Percentiles rank a stretch among this genome's conserved stretches.
phyloP scores from a whole-genome alignment of 805 yeast species.

The Brettanomyces bruxellensis region DNA sequence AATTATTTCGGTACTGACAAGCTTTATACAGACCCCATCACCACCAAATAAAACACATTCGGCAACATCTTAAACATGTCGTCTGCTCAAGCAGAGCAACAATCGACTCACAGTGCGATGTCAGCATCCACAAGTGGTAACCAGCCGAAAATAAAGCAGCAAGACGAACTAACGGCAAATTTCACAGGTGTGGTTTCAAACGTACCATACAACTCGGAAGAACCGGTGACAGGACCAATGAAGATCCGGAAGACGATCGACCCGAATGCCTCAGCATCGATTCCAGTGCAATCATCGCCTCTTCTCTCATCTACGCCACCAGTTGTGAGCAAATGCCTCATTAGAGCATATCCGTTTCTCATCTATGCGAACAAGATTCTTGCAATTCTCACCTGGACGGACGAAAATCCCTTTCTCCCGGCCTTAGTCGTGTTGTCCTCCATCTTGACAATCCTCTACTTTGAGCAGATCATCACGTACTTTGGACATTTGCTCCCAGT shows the following conservation, averaged over 20 bases:
- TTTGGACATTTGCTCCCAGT: conserved; percentile 74
- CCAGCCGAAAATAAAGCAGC: conserved; percentile 15
- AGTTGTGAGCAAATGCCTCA: conserved; percentile 73
- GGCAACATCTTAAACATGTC: too few relatives aligned
- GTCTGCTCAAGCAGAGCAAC: too few relatives aligned
- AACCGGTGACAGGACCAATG: conserved; percentile 1
- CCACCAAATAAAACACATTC: too few relatives aligned
- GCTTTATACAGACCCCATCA: too few relatives aligned
- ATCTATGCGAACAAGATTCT: conserved; percentile 60
- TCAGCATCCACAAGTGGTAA: too few relatives aligned
- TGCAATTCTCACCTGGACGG: conserved; percentile 84
- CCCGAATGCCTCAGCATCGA: background rate
- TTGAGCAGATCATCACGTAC: conserved; percentile 69
- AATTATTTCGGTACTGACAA: too few relatives aligned
- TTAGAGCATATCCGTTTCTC: conserved; percentile 79
- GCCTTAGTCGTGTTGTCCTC: conserved; percentile 49
- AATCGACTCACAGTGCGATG: too few relatives aligned
- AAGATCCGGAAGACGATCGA: background rate
- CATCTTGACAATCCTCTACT: conserved; percentile 58
- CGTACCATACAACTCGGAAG: conserved; percentile 1
- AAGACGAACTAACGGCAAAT: conserved; percentile 28
- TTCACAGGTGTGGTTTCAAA: conserved; percentile 28
- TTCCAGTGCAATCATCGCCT: conserved; percentile 57
- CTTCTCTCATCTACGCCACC: conserved; percentile 86
- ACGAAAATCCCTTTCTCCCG: conserved; percentile 72